Evolutionary conservation across 768 basidiomycete genomes (phyloP), one percentile per base, ranked within the genome.

Genomic region (Hirschioporus abietinus): DNA sequence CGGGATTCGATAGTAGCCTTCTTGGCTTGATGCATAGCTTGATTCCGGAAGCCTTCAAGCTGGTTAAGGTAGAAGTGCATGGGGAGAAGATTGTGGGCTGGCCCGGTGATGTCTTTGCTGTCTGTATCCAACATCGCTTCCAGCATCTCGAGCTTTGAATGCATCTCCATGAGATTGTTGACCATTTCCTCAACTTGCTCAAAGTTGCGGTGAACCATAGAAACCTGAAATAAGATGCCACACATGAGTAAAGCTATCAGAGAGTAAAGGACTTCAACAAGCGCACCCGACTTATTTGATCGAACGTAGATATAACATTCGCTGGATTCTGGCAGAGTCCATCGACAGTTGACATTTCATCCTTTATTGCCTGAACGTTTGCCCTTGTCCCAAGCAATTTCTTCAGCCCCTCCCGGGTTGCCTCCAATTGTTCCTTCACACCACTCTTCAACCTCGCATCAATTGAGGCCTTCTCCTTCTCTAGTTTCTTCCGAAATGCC

Each of bases 141-240:
- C 60, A 99, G 81, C 68, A 86, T 78, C 70, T 91, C 88, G 18
- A 99, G 86, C 74, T 91, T 90, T 25, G 88, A 82, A 70, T 90
- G 89, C 93, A 99, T 97, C 64, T 92, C 91, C n/a, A 93, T 81
- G 58, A 99, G 84, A 72, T 96, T 96, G 71, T 89, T 88, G 70
- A 98, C 91, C 88, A 97, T 96, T 70, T 96, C 95, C 74, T 96
- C 93, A 0, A 95, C 97, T 65, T 92, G 92, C 69, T 94, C 88
- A 71, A 99, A 96, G 74, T 96, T 95, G 8, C 96, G 86, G 76
- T 99, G 96, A 1, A 99, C 92, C 81, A 92, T 88, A 6, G 96
- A 98, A 1, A 97, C 95, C 95, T 98, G 12, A 5, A 15, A 52
- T 12, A 12, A 66, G 1, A 35, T n/a, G 64, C 58, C 25, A 63